Base-by-base conservation (phyloP, 139 green algal species). In the Coelastrella sp. region DNA sequence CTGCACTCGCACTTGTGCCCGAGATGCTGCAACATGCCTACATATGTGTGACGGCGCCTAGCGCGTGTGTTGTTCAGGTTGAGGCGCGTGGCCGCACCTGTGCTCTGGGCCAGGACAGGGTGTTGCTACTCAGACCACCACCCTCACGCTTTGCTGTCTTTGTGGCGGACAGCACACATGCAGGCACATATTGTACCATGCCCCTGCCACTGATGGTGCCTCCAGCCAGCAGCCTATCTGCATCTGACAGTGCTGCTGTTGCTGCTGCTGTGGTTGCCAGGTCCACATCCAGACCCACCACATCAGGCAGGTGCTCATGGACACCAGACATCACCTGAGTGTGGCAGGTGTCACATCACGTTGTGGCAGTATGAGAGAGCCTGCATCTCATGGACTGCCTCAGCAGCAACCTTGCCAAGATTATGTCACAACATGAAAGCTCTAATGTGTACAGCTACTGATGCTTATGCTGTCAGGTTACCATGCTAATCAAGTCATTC, bases 251-350 rank as follows among this genome's bases (percentile, higher is more conserved):
- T 15, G 91, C 82, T 25, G 92, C 90, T 56, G 93, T 27, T 78
- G 95, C 90, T 68, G 58, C 88, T 58, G 90, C 75, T 8, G 94
- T 97, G 35, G 92, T 91, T 57, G 78, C 70, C 66, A 98, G 86
- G 89, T 94, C 94, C 15, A 96, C 93, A 90, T 98, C 96, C 61
- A 96, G 91, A 92, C 93, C 96, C 24, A 93, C 92, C 82, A 96
- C 72, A 9, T 84, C 65, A 8, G 92, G 92, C 78, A 97, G 84
- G 88, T 96, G 96, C 89, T 98, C 96, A 63, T 96, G 93, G 19
- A 97, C 20, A 9, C 94, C 95, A 66, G 78, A 35, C 87, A 94
- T 87, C 35, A 95, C 56, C 93, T 95, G 92, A 65, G 25, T 25
- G 15, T 70, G 63, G 35, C 35, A 49, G 35, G 35, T 49, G 35